Conservation (phyloP, 2,329 filamentous ascomycete species). For the Phaeosphaeriaceae sp. region DNA sequence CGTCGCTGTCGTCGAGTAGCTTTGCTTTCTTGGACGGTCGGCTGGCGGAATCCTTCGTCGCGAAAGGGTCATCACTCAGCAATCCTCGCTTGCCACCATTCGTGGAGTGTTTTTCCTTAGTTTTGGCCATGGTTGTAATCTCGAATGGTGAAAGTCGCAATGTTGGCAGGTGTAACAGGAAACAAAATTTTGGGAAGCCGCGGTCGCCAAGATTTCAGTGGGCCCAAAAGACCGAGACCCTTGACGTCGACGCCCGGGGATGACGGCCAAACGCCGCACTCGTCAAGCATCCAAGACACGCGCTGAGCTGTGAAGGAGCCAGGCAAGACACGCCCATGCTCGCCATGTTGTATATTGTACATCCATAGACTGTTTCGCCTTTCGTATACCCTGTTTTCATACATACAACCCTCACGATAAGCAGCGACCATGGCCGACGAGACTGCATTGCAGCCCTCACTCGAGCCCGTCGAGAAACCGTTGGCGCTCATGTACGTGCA, state of each 20-base stretch:
- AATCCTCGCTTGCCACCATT: conserved; percentile 34
- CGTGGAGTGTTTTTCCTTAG: conserved; percentile 32
- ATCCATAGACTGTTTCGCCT: conserved; percentile 21
- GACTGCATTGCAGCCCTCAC: conserved; percentile 34
- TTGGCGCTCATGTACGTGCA: conserved; percentile 51
- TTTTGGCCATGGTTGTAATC: conserved; percentile 27
- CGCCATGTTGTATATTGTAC: conserved; percentile 27
- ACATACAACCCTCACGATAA: background rate
- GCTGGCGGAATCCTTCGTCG: conserved; percentile 23
- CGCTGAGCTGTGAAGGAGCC: conserved; percentile 13
- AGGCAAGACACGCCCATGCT: conserved; percentile 14
- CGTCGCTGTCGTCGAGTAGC: conserved; percentile 47
- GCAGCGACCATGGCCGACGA: conserved; percentile 45
- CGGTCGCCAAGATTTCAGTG: conserved; percentile 28
- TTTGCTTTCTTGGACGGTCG: conserved; percentile 45
- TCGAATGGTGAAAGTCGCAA: conserved; percentile 2
- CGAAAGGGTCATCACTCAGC: conserved; percentile 20
- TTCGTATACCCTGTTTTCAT: background rate
- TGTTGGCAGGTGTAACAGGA: conserved; percentile 7
- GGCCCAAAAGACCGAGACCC: conserved; percentile 16
- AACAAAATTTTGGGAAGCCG: conserved; percentile 34
- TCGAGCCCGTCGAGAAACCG: conserved; percentile 50
- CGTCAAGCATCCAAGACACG: conserved; percentile 11
- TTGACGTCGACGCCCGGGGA: conserved; percentile 30
- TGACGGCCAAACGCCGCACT: conserved; percentile 21